Conservation (phyloP, 2,329 filamentous ascomycete genomes). For the Emergomyces africanus region DNA sequence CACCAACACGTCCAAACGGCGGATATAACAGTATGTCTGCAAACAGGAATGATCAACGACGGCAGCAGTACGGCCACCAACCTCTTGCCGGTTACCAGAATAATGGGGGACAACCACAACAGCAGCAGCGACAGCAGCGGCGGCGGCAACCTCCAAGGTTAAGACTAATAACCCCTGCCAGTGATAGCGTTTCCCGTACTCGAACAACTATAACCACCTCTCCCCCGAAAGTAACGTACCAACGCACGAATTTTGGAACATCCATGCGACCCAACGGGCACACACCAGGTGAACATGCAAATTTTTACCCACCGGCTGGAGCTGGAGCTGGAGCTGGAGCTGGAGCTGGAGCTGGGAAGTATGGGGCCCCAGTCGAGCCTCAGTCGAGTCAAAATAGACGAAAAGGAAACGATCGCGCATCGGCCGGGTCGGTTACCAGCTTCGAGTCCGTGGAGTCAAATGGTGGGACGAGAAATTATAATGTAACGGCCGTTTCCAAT, state of each 20-base stretch:
- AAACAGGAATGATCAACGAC: neutral
- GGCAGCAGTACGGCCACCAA: neutral
- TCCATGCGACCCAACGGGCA: neutral
- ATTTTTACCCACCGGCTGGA: neutral
- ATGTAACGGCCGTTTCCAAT: constrained; percentile 10
- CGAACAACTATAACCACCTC: neutral
- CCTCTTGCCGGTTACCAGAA: neutral
- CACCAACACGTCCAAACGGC: neutral
- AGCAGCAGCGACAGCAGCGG: neutral
- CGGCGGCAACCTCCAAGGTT: neutral
- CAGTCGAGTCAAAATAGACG: neutral
- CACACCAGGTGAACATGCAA: neutral
- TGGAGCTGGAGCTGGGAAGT: neutral
- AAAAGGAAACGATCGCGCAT: constrained; percentile 4
- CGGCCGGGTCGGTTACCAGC: constrained; percentile 9
- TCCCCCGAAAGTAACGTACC: neutral
- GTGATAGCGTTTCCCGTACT: neutral
- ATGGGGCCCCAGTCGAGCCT: neutral
- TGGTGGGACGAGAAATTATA: neutral
- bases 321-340: neutral
- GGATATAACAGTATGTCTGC: neutral
- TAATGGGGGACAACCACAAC: neutral
- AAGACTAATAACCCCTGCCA: neutral
- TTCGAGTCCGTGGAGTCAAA: constrained; percentile 18
- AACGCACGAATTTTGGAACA: neutral